Base-by-base conservation (phyloP, 1,139 yeast genomes). In the Candida sanyaensis region DNA sequence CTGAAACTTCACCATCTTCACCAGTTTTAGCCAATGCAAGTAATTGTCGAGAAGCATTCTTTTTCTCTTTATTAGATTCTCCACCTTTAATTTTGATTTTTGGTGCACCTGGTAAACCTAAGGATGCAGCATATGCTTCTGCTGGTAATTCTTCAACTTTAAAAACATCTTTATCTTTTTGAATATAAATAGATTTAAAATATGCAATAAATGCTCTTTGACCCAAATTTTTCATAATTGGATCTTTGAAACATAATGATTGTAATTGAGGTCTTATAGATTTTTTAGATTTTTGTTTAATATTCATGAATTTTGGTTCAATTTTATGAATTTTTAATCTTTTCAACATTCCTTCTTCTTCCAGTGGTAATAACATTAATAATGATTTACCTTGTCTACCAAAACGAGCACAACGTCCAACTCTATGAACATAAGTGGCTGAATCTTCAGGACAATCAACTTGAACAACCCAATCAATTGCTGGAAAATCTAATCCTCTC, bases 71-170 rank as follows among this genome's bases (percentile, higher is more conserved):
- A 28, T 77, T 71, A 33, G 68, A 68, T 8, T 68, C 61, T 12
- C 71, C 71, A 26, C 82, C 81, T 57, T 76, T 68, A 49, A 92
- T 80, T 65, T 90, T 91, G 57, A 93, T 86, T 59, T 88, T 86
- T 39, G 99, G 99, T 1, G 97, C 97, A 49, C 98, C 97, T 0
- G 98, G 97, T 45, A 93, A 77, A 6, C 99, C 99, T 45, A 92
- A 68, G 10, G 96, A 88, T 48, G 82, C 81, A 2, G 99, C 98
- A 68, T 75, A 91, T 49, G 81, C 86, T 54, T 92, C 97, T 5
- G 86, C 73, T 2, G 97, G 96, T 12, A 93, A 65, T 39, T 82
- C 81, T 11, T 85, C 88, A 31, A 91, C 78, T 57, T 83, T 80
- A 68, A 93, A 93, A 9, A 92, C 84, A 44, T 85, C 88, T 64